These are phyloP conservation scores for Ceratobasidium sp. DNA, from an alignment of 1,284 basidiomycete genomes.

Conservation along the genomic window DNA sequence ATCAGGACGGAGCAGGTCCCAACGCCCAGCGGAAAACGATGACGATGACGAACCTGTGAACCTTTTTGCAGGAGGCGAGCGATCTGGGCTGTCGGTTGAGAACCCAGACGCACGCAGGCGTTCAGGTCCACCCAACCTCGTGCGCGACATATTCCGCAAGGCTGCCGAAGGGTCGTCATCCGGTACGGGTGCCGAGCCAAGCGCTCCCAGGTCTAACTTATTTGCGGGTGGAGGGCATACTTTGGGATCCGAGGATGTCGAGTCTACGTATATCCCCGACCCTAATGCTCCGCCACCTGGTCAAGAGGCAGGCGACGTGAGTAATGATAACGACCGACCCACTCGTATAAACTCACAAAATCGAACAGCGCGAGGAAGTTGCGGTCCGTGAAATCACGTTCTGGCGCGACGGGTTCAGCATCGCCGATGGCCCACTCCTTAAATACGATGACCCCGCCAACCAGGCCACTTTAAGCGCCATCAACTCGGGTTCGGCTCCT, in stretches of 20 bases:
- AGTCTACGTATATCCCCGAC: constrained; percentile 75
- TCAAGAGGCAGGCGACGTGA: constrained; percentile 37
- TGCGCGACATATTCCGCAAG: constrained; percentile 80
- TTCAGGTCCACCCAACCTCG: constrained; percentile 67
- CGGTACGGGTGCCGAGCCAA: constrained; percentile 44
- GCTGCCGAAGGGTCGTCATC: constrained; percentile 70
- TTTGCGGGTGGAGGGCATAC: constrained; percentile 81
- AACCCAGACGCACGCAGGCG: constrained; percentile 70
- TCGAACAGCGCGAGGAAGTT: constrained; percentile 59
- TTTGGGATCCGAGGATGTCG: constrained; percentile 85
- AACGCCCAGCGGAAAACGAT: constrained; percentile 54
- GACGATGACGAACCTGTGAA: constrained; percentile 61
- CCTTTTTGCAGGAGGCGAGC: constrained; percentile 86
- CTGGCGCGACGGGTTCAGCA: constrained; percentile 93
- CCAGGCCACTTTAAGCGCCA: constrained; percentile 73
- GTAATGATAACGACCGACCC: background rate
- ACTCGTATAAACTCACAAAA: constrained; percentile 19
- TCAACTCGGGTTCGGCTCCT: constrained; percentile 85
- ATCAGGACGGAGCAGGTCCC: constrained; percentile 36
- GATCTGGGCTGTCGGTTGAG: constrained; percentile 76
- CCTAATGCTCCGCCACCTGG: constrained; percentile 53
- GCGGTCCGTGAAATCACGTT: constrained; percentile 85
- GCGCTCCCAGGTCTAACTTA: constrained; percentile 45
- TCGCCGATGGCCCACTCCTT: constrained; percentile 89
- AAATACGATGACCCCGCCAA: constrained; percentile 85